Percentiles rank a stretch among this genome's conserved stretches.
These are phyloP conservation scores for Raddia distichophylla DNA, from an alignment of 176 grass and related monocot species.

Conservation along the genomic window DNA sequence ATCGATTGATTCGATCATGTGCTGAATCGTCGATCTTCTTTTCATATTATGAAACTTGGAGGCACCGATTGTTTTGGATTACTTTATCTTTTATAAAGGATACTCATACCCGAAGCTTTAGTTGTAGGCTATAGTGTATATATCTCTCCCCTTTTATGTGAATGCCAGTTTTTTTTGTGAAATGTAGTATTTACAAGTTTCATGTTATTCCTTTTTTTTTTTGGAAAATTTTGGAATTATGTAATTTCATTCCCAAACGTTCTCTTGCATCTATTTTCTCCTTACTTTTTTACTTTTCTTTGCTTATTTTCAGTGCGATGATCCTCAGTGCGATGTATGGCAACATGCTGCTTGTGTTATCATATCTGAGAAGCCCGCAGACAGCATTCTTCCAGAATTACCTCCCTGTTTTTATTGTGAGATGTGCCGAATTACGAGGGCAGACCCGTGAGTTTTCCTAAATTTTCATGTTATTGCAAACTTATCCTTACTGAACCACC, in stretches of 20 bases:
- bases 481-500: background rate
- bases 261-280: background rate
- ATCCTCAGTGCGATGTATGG: conserved; percentile 65
- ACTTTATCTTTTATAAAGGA: conserved; percentile 14
- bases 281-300: background rate
- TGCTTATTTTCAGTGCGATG: conserved; percentile 67
- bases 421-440: conserved; percentile 79
- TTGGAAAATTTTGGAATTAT: background rate
- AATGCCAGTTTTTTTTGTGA: background rate
- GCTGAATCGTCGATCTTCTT: conserved; percentile 17
- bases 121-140: background rate
- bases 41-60: conserved; percentile 32
- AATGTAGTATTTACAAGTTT: conserved; percentile 28
- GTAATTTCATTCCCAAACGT: conserved; percentile 10
- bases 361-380: conserved; percentile 66
- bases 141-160: background rate
- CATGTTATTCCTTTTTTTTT: conserved; percentile 2
- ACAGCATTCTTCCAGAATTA: conserved; percentile 51
- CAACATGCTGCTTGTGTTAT: conserved; percentile 83
- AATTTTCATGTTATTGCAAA: conserved; percentile 13
- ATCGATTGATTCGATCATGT: conserved; percentile 4
- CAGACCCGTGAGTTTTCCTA: conserved; percentile 75
- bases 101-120: background rate
- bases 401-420: conserved; percentile 78
- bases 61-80: conserved; percentile 20